phyloP scores from a whole-genome alignment of 352 stramenopile genomes.

The Globisporangium nagaii region DNA sequence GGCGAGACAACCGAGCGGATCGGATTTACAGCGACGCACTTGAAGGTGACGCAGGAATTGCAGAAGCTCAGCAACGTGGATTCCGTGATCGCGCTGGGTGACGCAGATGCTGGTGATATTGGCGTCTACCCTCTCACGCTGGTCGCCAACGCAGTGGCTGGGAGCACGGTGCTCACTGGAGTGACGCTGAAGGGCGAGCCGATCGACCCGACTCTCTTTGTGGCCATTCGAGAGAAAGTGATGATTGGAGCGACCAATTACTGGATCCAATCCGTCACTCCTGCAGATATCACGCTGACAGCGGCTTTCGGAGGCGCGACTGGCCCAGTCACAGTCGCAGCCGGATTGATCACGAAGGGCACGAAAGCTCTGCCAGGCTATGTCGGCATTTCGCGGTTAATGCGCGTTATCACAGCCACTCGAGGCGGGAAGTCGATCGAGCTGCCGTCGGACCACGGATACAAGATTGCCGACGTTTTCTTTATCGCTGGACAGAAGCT shows the following conservation, averaged over 20 bases:
- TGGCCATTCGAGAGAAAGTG: conserved; percentile 59
- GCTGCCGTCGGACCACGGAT: conserved; percentile 38
- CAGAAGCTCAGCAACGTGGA: conserved; percentile 57
- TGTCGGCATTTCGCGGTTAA: conserved; percentile 38
- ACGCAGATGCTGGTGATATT: conserved; percentile 32
- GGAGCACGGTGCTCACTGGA: conserved; percentile 29
- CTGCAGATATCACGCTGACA: conserved; percentile 38
- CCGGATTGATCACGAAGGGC: conserved; percentile 50
- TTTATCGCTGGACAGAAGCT: conserved; percentile 34
- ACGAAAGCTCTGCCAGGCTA: conserved; percentile 39
- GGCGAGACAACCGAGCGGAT: conserved; percentile 52
- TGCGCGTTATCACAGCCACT: conserved; percentile 40
- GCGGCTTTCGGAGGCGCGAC: conserved; percentile 11
- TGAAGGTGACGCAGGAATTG: conserved; percentile 65
- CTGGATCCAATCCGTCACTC: conserved; percentile 39
- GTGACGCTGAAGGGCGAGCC: conserved; percentile 28
- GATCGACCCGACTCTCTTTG: conserved; percentile 58
- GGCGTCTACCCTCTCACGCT: conserved; percentile 56
- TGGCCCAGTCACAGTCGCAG: conserved; percentile 19
- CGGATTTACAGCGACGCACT: conserved; percentile 51
- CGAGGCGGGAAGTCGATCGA: conserved; percentile 23
- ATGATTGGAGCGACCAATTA: conserved; percentile 23
- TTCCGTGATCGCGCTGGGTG: conserved; percentile 54
- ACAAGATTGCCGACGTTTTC: conserved; percentile 20
- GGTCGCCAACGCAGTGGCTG: conserved; percentile 26